A percentile compares a stretch with the other conserved stretches of the same genome.
Conservation (phyloP, 129 eudicot species). For the Pseudognaphalium luteoalbum region DNA sequence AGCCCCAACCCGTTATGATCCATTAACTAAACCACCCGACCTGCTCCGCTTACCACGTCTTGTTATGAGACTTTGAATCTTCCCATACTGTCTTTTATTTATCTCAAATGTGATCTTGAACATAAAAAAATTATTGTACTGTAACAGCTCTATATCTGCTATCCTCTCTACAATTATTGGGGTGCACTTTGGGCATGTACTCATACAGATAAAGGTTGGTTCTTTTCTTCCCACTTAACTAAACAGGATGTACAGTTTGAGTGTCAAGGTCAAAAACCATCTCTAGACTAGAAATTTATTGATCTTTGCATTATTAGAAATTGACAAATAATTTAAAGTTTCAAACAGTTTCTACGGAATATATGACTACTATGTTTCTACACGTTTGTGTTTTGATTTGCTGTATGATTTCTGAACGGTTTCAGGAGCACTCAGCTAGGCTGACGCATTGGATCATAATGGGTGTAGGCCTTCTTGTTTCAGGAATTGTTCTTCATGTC, state of each 20-base stretch:
- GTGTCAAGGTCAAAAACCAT: conserved; percentile 7
- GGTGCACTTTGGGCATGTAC: conserved; percentile 81
- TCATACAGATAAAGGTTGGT: conserved; percentile 70
- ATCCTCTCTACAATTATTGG: conserved; percentile 72
- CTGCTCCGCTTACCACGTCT: background rate
- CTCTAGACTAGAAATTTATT: background rate
- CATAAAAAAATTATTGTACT: conserved; percentile 1
- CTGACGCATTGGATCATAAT: conserved; percentile 68
- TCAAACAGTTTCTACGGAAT: background rate
- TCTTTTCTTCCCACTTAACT: conserved; percentile 14
- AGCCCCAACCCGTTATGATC: background rate
- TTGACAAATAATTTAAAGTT: background rate
- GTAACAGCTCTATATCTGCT: conserved; percentile 82
- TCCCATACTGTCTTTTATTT: background rate
- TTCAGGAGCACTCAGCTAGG: conserved; percentile 69
- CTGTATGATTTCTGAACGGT: background rate
- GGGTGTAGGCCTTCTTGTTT: conserved; percentile 58
- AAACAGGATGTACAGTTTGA: conserved; percentile 9
- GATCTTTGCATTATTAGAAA: background rate
- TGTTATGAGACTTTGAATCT: background rate
- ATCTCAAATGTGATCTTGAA: conserved; percentile 26
- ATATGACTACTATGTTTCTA: background rate
- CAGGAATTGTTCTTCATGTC: conserved; percentile 68
- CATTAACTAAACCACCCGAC: background rate
- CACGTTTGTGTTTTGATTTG: background rate